Percentiles rank a stretch among this genome's conserved stretches.
These are phyloP conservation scores for Candida saitoana DNA, from an alignment of 805 yeast genomes.

Conservation along the genomic window DNA sequence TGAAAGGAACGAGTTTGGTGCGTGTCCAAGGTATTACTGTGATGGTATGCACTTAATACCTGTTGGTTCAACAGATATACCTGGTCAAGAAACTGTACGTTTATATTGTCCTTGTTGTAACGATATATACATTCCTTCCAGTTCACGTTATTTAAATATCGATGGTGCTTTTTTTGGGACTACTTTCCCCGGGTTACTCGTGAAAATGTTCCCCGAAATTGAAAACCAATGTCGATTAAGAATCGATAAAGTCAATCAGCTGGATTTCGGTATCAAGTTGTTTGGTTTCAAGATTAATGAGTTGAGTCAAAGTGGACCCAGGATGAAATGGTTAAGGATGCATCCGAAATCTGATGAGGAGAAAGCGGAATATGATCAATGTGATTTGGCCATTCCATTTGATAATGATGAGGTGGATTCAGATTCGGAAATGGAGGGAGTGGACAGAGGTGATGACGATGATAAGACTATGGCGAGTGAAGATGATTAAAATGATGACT, in stretches of 20 bases:
- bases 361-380: conserved; percentile 54
- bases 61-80: conserved; percentile 83
- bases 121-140: conserved; percentile 84
- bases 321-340: conserved; percentile 92
- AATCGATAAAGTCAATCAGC: conserved; percentile 43
- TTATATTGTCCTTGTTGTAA: conserved; percentile 92
- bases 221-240: conserved; percentile 68
- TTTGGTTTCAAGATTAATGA: conserved; percentile 87
- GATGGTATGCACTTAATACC: conserved; percentile 89
- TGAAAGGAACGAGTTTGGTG: conserved; percentile 83
- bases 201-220: conserved; percentile 87
- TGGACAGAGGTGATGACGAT: conserved; percentile 14
- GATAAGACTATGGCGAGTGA: conserved; percentile 46
- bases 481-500: conserved; percentile 8
- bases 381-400: conserved; percentile 58
- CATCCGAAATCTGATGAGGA: conserved; percentile 64
- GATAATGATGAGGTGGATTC: conserved; percentile 21
- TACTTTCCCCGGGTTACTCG: conserved; percentile 87
- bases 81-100: conserved; percentile 89
- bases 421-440: conserved; percentile 23
- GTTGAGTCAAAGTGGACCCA: conserved; percentile 73
- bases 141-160: conserved; percentile 78
- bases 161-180: conserved; percentile 99
- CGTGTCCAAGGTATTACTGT: conserved; percentile 86
- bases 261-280: conserved; percentile 64